Evolutionary conservation across 495 filamentous ascomycete genomes (phyloP).

Genomic region (Tuber umbilicatum): DNA sequence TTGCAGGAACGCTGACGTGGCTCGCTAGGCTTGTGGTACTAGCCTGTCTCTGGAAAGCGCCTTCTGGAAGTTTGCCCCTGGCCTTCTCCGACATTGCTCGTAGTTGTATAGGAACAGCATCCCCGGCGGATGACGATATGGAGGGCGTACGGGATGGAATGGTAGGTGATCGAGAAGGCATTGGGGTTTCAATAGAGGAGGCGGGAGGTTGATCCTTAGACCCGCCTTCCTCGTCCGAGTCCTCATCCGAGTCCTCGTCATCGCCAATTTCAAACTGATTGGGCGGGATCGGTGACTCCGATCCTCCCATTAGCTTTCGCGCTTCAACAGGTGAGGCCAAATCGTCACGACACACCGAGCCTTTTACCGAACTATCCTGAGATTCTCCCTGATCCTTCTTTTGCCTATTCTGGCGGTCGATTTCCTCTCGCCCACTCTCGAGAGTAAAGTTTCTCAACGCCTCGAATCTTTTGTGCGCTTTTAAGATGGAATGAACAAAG

Average conservation of each 20-base stretch:
- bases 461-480: conserved; percentile 75
- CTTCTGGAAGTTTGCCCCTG: conserved; percentile 90
- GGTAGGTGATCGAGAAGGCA: neutral
- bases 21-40: conserved; percentile 77
- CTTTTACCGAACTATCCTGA: conserved; percentile 31
- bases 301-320: conserved; percentile 27
- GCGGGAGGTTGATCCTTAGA: conserved; percentile 39
- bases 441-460: conserved; percentile 85
- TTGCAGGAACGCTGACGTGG: conserved; percentile 46
- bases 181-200: neutral
- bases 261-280: conserved; percentile 84
- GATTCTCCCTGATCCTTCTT: conserved; percentile 58
- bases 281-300: conserved; percentile 43
- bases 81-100: conserved; percentile 98
- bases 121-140: conserved; percentile 64
- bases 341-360: conserved; percentile 12
- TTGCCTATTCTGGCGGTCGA: conserved; percentile 69
- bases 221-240: conserved; percentile 67
- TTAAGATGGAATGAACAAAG: conserved; percentile 73
- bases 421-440: conserved; percentile 90
- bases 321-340: conserved; percentile 9
- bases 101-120: conserved; percentile 79
- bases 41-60: conserved; percentile 87
- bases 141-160: conserved; percentile 49
- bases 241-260: conserved; percentile 75